Conservation (phyloP, 352 stramenopile species). For the Phytophthora tentaculata region DNA sequence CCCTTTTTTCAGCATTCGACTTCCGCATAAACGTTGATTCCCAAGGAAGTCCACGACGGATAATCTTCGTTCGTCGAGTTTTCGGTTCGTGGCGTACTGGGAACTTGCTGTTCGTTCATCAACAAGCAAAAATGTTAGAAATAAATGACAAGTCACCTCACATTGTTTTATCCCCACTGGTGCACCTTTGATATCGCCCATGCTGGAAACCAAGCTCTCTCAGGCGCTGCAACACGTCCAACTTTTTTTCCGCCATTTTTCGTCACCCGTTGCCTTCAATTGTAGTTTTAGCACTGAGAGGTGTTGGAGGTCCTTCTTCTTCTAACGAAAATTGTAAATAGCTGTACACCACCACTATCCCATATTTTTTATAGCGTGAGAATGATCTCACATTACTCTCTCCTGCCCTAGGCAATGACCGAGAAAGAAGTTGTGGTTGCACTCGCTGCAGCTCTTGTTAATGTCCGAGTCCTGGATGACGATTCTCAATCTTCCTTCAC, state of each 20-base stretch:
- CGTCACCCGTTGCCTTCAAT: not conserved
- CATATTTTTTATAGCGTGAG: conserved; percentile 8
- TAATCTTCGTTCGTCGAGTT: conserved; percentile 40
- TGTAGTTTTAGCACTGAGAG: not conserved
- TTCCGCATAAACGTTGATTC: conserved; percentile 87
- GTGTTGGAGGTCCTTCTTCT: conserved; percentile 1
- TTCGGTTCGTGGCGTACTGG: conserved; percentile 52
- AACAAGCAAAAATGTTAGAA: conserved; percentile 2
- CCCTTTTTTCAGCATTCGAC: conserved; percentile 63
- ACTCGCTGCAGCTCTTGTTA: conserved; percentile 47
- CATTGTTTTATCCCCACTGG: not conserved
- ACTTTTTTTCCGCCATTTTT: not conserved
- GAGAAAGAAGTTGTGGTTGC: conserved; percentile 52
- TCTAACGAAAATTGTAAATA: conserved; percentile 8
- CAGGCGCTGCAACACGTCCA: conserved; percentile 41
- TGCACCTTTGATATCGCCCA: conserved; percentile 65
- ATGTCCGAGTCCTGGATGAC: conserved; percentile 32
- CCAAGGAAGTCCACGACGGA: conserved; percentile 47
- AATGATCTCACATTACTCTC: not conserved
- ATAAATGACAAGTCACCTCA: not conserved
- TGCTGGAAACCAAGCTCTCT: conserved; percentile 46
- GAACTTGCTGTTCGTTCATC: conserved; percentile 54
- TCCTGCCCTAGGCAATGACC: conserved; percentile 8
- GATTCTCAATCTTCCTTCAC: conserved; percentile 15
- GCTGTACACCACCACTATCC: conserved; percentile 8